phyloP scores from a whole-genome alignment of 163 green algal species.

The Chlamydomonas reinhardtii region DNA sequence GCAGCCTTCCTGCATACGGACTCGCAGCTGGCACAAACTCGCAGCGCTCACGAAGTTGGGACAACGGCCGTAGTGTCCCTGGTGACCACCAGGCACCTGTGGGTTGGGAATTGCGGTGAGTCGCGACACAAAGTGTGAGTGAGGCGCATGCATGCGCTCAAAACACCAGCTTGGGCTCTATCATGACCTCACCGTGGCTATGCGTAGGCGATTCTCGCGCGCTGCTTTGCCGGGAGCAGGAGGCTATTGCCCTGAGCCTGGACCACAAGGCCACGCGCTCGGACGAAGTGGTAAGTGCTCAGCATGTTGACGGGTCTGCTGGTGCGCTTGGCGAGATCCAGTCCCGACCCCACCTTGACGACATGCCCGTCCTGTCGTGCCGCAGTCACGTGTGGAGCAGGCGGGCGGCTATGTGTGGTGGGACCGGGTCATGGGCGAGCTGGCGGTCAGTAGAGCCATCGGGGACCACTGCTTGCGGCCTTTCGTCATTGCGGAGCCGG shows the following conservation, averaged over 20 bases:
- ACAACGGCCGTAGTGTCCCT: constrained; percentile 91
- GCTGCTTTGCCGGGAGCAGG: constrained; percentile 74
- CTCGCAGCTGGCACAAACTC: constrained; percentile 30
- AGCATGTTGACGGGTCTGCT: neutral
- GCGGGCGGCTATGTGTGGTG: constrained; percentile 92
- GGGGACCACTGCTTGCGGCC: constrained; percentile 71
- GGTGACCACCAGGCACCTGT: constrained; percentile 75
- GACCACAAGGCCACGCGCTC: constrained; percentile 90
- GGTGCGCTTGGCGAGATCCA: neutral
- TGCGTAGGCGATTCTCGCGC: constrained; percentile 81
- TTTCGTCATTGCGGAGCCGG: constrained; percentile 73
- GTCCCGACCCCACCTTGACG: too few species aligned
- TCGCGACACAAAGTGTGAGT: neutral
- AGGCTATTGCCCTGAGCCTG: constrained; percentile 60
- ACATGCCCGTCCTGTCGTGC: too few species aligned
- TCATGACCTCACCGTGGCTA: too few species aligned
- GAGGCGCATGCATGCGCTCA: too few species aligned
- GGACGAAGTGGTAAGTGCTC: constrained; percentile 78
- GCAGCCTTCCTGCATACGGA: constrained; percentile 42
- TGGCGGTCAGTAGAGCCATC: constrained; percentile 74
- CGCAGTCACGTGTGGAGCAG: constrained; percentile 82
- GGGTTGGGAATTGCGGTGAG: constrained; percentile 89
- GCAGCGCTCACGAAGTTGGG: constrained; percentile 68
- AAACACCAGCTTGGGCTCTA: too few species aligned
- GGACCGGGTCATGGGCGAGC: constrained; percentile 82